Evolutionary conservation across 257 asterid species (phyloP).

Genomic region (Fraxinus pennsylvanica): DNA sequence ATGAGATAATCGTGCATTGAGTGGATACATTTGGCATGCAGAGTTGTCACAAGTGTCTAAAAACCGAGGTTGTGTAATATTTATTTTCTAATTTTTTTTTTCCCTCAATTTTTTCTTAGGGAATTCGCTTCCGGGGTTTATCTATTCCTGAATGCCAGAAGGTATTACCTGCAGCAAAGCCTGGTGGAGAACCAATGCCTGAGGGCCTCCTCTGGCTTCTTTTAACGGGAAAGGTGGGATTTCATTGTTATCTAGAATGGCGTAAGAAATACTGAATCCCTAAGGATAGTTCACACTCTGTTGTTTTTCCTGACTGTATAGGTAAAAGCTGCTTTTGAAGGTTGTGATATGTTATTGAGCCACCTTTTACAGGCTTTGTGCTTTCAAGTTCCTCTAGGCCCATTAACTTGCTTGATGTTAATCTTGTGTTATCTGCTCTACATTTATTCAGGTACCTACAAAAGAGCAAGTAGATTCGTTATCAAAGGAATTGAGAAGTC

Average conservation of each 20-base stretch:
- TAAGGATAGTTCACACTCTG: neutral
- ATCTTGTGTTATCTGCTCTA: slow-evolving; percentile 2
- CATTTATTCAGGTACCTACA: slow-evolving; percentile 72
- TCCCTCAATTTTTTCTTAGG: slow-evolving; percentile 45
- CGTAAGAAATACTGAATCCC: neutral
- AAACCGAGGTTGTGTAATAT: neutral
- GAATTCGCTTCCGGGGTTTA: slow-evolving; percentile 93
- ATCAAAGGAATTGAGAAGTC: slow-evolving; percentile 81
- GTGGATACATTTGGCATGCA: neutral
- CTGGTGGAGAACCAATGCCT: slow-evolving; percentile 96
- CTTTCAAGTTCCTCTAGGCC: slow-evolving; percentile 13
- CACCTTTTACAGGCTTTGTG: neutral
- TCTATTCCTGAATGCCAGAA: slow-evolving; percentile 98
- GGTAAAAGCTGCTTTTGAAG: neutral
- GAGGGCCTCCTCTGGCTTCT: slow-evolving; percentile 99
- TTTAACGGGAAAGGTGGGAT: slow-evolving; percentile 85
- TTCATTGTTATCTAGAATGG: neutral
- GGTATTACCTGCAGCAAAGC: slow-evolving; percentile 79
- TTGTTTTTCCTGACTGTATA: too few species aligned
- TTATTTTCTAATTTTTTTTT: slow-evolving; percentile 12
- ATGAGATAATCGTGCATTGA: slow-evolving; percentile 13
- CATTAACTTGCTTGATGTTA: slow-evolving; percentile 7
- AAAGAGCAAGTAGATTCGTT: slow-evolving; percentile 87
- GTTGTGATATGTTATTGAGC: neutral
- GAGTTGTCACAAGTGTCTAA: neutral